These are phyloP conservation scores for Arxiozyma slooffiae DNA, from an alignment of 1,139 yeast genomes.

Conservation along the genomic window DNA sequence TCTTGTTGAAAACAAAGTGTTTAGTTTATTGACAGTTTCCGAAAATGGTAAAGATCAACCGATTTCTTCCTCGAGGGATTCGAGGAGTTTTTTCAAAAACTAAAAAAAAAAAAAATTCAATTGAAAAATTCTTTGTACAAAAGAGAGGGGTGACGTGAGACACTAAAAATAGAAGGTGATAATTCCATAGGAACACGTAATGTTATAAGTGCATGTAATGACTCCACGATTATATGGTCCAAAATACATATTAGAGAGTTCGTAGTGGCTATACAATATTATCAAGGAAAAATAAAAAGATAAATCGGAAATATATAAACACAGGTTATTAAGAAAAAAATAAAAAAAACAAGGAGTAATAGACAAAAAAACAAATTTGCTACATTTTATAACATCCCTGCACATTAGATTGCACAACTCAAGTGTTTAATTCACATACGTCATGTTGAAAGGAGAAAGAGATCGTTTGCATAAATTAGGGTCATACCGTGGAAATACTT, in stretches of 20 bases:
- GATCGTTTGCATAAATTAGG: constrained; percentile 16
- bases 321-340: no score
- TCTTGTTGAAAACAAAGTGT: no score
- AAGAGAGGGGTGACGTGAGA: background rate
- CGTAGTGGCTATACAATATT: background rate
- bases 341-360: background rate
- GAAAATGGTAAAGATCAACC: background rate
- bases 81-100: background rate
- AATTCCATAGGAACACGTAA: background rate
- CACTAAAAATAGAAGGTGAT: no score
- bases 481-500: constrained; percentile 12
- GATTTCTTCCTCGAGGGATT: background rate
- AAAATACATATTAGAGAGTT: no score
- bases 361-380: background rate
- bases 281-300: no score
- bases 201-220: background rate
- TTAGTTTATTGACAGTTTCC: background rate
- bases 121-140: background rate
- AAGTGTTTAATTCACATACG: background rate
- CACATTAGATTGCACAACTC: background rate
- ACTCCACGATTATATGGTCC: background rate
- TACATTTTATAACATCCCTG: background rate
- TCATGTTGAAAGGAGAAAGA: background rate
- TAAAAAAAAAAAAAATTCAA: no score
- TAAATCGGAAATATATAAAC: no score